A percentile compares a stretch with the other conserved stretches of the same genome.
Evolutionary conservation across 192 early-diverging fungal species (phyloP).

Genomic region (Physocladia obscura): DNA sequence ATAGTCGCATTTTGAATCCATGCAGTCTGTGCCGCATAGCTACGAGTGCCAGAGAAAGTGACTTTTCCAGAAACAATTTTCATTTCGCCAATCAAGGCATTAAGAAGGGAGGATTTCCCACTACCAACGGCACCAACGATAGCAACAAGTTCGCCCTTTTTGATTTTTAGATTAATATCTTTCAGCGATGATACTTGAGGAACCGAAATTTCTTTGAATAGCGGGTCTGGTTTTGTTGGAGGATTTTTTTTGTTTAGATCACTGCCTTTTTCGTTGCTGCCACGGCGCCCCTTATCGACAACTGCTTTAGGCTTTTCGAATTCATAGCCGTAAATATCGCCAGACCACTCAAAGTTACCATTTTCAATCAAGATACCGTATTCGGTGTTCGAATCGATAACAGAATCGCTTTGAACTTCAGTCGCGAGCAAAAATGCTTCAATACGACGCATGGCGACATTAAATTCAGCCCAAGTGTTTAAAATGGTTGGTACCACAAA

Average conservation of each 20-base stretch:
- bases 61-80: slow-evolving; percentile 59
- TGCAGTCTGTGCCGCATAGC: slow-evolving; percentile 77
- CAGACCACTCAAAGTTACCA: slow-evolving; percentile 63
- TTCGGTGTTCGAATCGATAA: slow-evolving; percentile 38
- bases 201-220: not conserved
- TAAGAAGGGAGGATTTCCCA: slow-evolving; percentile 84
- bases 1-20: slow-evolving; percentile 85
- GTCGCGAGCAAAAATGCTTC: slow-evolving; percentile 54
- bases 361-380: slow-evolving; percentile 59
- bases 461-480: slow-evolving; percentile 49
- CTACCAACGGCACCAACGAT: slow-evolving; percentile 81
- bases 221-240: not conserved
- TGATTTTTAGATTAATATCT: slow-evolving; percentile 51
- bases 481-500: slow-evolving; percentile 56
- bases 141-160: slow-evolving; percentile 65
- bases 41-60: slow-evolving; percentile 62
- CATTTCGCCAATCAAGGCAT: slow-evolving; percentile 82
- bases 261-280: not conserved
- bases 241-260: not conserved
- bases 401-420: slow-evolving; percentile 58
- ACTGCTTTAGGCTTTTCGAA: slow-evolving; percentile 15
- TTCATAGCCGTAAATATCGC: slow-evolving; percentile 11
- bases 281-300: not conserved
- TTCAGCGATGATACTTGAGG: slow-evolving; percentile 21
- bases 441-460: slow-evolving; percentile 51